Conservation (phyloP, 179 eudicot genomes). For the Camellia oleifera region DNA sequence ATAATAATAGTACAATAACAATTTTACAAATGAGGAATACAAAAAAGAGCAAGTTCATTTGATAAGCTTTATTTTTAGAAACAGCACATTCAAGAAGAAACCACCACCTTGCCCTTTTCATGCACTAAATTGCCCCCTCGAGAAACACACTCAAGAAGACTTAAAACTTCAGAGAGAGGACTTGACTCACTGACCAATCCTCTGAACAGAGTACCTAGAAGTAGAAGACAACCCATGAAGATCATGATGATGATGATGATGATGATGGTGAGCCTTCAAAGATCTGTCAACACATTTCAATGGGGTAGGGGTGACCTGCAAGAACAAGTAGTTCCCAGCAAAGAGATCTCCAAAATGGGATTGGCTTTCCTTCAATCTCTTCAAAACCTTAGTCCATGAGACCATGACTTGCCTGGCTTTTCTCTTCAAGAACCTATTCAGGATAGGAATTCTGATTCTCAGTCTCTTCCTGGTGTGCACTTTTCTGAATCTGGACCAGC, state of each 20-base stretch:
- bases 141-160: neutral
- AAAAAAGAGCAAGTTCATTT: neutral
- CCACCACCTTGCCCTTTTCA: neutral
- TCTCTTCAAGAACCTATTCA: slow-evolving; percentile 49
- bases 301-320: slow-evolving; percentile 69
- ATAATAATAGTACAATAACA: neutral
- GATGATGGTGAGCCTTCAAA: neutral
- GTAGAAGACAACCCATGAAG: slow-evolving; percentile 15
- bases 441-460: slow-evolving; percentile 48
- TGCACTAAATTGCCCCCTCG: neutral
- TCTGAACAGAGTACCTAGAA: slow-evolving; percentile 1
- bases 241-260: neutral
- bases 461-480: slow-evolving; percentile 35
- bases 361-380: slow-evolving; percentile 66
- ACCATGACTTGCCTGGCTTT: slow-evolving; percentile 31
- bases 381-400: slow-evolving; percentile 50
- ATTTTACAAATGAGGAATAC: neutral
- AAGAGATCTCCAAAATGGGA: slow-evolving; percentile 82
- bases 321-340: slow-evolving; percentile 79
- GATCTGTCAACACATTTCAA: slow-evolving; percentile 19
- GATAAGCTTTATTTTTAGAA: neutral
- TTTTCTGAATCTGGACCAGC: slow-evolving; percentile 30
- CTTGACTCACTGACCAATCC: neutral
- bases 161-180: neutral
- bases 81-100: neutral